Base-by-base conservation (phyloP, 73 alveolate genomes). In the Effrenium voratum region DNA sequence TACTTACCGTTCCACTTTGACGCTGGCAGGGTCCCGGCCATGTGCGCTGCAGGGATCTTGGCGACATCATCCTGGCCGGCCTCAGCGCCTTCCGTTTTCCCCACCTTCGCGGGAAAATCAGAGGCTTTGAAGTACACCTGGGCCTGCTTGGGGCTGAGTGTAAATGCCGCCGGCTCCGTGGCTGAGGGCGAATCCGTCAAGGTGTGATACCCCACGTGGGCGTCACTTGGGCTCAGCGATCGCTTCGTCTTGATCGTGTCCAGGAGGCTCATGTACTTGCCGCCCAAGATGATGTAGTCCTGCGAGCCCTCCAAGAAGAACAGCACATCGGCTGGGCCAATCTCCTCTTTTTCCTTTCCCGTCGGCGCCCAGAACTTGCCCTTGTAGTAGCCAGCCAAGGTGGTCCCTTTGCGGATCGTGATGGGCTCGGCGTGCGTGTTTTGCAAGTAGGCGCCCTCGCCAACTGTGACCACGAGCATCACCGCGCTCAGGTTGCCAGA, bases 371-470 rank as follows among this genome's bases (percentile, higher is more conserved):
- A n/a, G 28, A 45, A 80, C 68, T 44, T 80, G 46, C 91, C 91
- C 34, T 80, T 80, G 72, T 13, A 80, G 91, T 46, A 80, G 91
- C 91, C 91, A 3, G 12, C 34, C 45, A 80, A 36, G 38, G 46
- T 30, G 41, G 46, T 50, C 3, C 72, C 91, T 5, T 44, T 72
- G 22, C 15, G 22, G 49, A 44, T 24, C 24, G 49, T n/a, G 24
- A 34, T 24, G 16, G 44, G n/a, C 10, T 6, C 45, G 82, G 12
- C 47, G 47, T 36, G n/a, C 2, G 30, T 6, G 91, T 80, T 80
- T 45, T 24, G 22, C 72, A 80, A 30, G 70, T 22, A 80, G n/a
- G 32, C 91, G 16, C 91, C 46, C 4, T 44, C 44, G 47, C 91
- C 91, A 30, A 80, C 47, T n/a, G 91, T 47, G 41, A 80, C 55